Evolutionary conservation across 768 basidiomycete species (phyloP).

Genomic region (Pleurotus tuoliensis): DNA sequence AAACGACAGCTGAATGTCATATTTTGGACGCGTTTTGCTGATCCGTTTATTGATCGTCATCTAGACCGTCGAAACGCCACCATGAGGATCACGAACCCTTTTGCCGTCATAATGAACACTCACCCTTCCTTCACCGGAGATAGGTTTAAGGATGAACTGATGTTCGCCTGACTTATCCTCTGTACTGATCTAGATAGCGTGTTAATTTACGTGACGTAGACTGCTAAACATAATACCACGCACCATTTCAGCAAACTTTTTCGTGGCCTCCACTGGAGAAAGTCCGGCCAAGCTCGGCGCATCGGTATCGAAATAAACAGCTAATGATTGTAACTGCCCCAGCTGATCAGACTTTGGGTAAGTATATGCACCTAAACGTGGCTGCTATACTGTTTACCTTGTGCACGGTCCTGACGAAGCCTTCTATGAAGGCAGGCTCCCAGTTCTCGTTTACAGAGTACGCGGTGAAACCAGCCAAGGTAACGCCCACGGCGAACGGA

Average conservation of each 20-base stretch:
- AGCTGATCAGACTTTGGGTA: constrained; percentile 42
- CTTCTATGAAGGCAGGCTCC: constrained; percentile 90
- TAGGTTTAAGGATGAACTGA: constrained; percentile 93
- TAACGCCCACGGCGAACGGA: constrained; percentile 90
- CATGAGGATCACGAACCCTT: too few species aligned
- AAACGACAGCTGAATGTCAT: constrained; percentile 84
- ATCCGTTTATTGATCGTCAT: constrained; percentile 77
- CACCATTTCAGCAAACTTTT: constrained; percentile 75
- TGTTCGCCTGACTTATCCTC: constrained; percentile 52
- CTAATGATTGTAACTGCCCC: constrained; percentile 80
- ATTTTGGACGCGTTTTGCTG: constrained; percentile 65
- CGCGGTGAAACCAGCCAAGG: constrained; percentile 83
- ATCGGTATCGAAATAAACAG: constrained; percentile 95
- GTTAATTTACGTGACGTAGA: not conserved
- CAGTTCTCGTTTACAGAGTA: constrained; percentile 86
- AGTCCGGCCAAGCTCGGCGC: constrained; percentile 72
- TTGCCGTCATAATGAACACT: constrained; percentile 18
- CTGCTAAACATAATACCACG: constrained; percentile 6
- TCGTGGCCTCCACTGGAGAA: constrained; percentile 58
- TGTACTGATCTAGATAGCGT: constrained; percentile 35
- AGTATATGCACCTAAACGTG: constrained; percentile 1
- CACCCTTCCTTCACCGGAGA: constrained; percentile 91
- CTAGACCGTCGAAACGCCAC: constrained; percentile 27
- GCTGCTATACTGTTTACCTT: constrained; percentile 48
- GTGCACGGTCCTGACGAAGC: constrained; percentile 80